Percentiles rank a stretch among this genome's conserved stretches.
Evolutionary conservation across 495 filamentous ascomycete species (phyloP).

Genomic region (Hyaloscypha bicolor): DNA sequence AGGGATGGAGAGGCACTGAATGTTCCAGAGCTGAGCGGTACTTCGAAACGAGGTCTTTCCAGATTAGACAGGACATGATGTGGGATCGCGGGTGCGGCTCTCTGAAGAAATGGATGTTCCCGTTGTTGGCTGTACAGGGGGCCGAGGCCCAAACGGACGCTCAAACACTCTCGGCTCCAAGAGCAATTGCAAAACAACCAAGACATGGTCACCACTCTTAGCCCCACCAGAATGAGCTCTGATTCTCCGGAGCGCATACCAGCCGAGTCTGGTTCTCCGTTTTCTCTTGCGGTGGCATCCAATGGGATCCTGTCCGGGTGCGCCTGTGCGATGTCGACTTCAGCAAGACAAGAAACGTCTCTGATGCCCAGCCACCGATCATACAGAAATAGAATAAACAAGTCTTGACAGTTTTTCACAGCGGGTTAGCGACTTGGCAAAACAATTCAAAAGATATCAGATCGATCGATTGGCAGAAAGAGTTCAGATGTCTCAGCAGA

Average conservation of each 20-base stretch:
- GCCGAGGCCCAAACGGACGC: constrained; percentile 19
- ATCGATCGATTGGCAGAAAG: not conserved
- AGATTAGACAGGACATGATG: constrained; percentile 4
- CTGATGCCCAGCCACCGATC: not conserved
- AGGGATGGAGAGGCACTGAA: constrained; percentile 17
- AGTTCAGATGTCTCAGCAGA: constrained; percentile 2
- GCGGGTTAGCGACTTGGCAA: not conserved
- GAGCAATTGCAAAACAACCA: not conserved
- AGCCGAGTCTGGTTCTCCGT: constrained; percentile 1
- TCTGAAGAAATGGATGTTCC: not conserved
- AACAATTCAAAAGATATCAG: not conserved
- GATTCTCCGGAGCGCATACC: constrained; percentile 3
- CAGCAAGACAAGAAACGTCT: constrained; percentile 3
- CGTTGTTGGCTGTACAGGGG: not conserved
- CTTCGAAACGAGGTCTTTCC: constrained; percentile 15
- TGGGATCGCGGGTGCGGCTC: constrained; percentile 6
- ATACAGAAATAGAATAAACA: not conserved
- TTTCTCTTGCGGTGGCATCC: not conserved
- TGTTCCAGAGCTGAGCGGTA: constrained; percentile 19
- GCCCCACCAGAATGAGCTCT: not conserved
- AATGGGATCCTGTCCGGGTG: not conserved
- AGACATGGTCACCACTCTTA: not conserved
- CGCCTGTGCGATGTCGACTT: not conserved
- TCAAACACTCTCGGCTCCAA: constrained; percentile 32
- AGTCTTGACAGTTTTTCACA: constrained; percentile 9